These are phyloP conservation scores for Quercus cerris DNA, from an alignment of 306 rosid species.

Conservation along the genomic window DNA sequence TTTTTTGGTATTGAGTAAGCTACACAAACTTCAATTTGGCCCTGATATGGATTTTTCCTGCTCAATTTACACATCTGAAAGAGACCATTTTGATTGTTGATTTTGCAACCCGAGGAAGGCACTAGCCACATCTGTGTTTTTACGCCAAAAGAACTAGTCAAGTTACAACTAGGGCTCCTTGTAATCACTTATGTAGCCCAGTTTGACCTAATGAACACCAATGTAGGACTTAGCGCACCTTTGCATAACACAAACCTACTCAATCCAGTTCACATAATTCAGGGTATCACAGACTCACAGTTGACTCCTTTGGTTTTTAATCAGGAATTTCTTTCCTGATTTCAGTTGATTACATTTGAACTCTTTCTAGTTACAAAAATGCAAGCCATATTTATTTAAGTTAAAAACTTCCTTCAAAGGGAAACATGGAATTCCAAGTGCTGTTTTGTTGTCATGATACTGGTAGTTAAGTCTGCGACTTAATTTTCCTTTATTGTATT, in stretches of 20 bases:
- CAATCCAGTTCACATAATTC: too few species aligned
- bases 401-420: background rate
- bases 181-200: too few species aligned
- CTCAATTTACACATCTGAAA: background rate
- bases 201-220: too few species aligned
- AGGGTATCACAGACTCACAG: too few species aligned
- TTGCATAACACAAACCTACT: too few species aligned
- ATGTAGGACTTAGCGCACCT: too few species aligned
- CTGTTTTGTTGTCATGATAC: background rate
- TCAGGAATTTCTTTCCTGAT: background rate
- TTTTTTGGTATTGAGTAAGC: background rate
- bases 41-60: background rate
- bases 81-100: background rate
- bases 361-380: background rate
- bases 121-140: too few species aligned
- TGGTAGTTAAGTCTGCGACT: background rate
- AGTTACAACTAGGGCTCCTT: too few species aligned
- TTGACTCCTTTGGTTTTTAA: background rate
- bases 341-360: background rate
- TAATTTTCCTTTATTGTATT: background rate
- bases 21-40: background rate
- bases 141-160: too few species aligned
- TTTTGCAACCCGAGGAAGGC: background rate
- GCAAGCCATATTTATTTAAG: background rate
- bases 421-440: background rate